Base-by-base conservation (phyloP, 768 basidiomycete species). In the Naganishia vishniacii region DNA sequence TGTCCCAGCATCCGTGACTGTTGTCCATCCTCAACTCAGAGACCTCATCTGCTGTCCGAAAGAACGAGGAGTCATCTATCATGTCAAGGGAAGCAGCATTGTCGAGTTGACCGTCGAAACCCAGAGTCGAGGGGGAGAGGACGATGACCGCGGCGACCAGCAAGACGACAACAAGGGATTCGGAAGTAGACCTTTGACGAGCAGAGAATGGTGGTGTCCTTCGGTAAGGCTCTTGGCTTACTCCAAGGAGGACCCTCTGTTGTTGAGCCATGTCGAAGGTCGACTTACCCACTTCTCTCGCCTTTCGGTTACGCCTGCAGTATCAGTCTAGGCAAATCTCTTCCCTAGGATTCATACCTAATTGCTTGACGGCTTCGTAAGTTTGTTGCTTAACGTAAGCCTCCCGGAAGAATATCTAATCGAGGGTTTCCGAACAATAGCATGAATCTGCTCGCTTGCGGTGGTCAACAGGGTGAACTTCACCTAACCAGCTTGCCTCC, bases 31-130 rank as follows among this genome's bases (percentile, higher is more conserved):
- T 23, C 88, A 91, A 77, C 79, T 91, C 29, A 82, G 88, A 37
- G 88, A 91, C 78, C 83, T 91, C 51, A 77, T 89, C 53, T 82
- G 87, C 65, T 88, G 87, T 74, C 88, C 88, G 0, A 80, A 83
- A 5, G 83, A 85, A 67, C 78, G 81, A 13, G 86, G 87, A 2
- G 72, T 85, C 5, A 82, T 88, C 40, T 85, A 84, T 74, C 88
- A 86, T 68, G 79, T 86, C 2, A 82, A 82, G 26, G 74, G 74
- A 9, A 71, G 75, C 37, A 79, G 81, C 28, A 84, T 88, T 58
- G 77, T 85, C 25, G 85, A 88, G 67, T 11, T 63, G 23, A 46
- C 42, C 3, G 53, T 66, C 8, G 49, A 62, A 9, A 25, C 37
- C 2, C 18, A 48, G n/a, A 32, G 20, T 5, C 32, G 45, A 9